Evolutionary conservation across 176 grass and related monocot genomes (phyloP), one percentile per base, ranked within the genome.

Genomic region (Calamus simplicifolius): DNA sequence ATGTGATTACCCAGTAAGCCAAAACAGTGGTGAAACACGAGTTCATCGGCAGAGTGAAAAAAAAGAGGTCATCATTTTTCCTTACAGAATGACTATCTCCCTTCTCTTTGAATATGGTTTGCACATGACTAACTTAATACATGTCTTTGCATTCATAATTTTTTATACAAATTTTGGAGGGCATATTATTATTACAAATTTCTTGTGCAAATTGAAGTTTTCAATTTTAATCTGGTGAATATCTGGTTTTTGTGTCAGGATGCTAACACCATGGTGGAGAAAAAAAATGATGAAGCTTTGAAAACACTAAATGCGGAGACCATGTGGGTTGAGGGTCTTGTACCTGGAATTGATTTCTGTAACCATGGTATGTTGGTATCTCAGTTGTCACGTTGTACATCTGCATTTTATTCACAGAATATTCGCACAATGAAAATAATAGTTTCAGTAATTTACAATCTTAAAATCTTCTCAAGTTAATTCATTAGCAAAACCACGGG

Each of bases 261-360:
- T 77, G 62, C 23, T 68, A 59, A 54, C 16, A 27, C 49, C 57
- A 48, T 66, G 50, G 35, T 25, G 27, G 89, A 82, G 58, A 76
- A 68, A 69, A 59, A 55, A 27, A 63, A 49, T 21, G 31, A 78
- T 66, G 69, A 50, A 50, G 55, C 52, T 72, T 54, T 69, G 12
- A 74, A 85, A 76, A 80, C 66, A 66, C 18, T 16, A 61, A 82
- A 62, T 62, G 50, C 4, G 3, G 92, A 88, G 49, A 75, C 78
- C 31, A 73, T 97, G 59, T 97, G 87, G 92, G 87, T 97, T 10
- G 92, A 97, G 72, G 87, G 87, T 7, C 84, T 97, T 63, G 62
- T 90, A 31, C 92, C 92, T 55, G 87, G 83, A 74, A 90, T 97
- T 64, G 87, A 97, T 79, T 88, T 88, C 50, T 97, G 92, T 70